Evolutionary conservation across 1,284 basidiomycete species (phyloP).

Genomic region (Austropuccinia psidii): DNA sequence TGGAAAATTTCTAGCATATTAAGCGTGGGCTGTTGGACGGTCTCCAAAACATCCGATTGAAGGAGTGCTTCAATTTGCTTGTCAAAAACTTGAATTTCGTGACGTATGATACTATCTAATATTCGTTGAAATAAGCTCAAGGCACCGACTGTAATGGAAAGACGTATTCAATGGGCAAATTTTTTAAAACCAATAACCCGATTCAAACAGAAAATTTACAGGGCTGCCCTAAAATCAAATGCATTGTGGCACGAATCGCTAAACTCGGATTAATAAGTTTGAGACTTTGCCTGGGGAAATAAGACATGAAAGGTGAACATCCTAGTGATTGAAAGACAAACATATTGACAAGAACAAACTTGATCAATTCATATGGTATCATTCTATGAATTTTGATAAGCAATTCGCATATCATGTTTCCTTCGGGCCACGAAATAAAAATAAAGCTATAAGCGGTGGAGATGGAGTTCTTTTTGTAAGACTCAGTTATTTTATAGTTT

Average conservation of each 20-base stretch:
- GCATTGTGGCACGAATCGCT: slow-evolving; percentile 20
- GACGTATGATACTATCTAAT: slow-evolving; percentile 13
- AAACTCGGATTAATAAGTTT: slow-evolving; percentile 32
- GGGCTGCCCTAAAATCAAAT: slow-evolving; percentile 32
- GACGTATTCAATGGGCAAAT: not conserved
- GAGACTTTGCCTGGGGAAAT: slow-evolving; percentile 19
- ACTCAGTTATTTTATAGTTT: not conserved
- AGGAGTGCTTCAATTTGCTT: slow-evolving; percentile 13
- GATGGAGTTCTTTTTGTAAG: not conserved
- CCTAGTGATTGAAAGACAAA: not conserved
- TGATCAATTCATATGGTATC: slow-evolving; percentile 35
- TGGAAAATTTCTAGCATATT: not conserved
- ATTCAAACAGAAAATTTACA: slow-evolving; percentile 16
- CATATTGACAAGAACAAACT: not conserved
- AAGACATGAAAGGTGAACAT: not conserved
- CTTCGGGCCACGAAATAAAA: slow-evolving; percentile 24
- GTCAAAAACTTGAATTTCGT: slow-evolving; percentile 19
- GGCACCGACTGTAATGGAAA: slow-evolving; percentile 1
- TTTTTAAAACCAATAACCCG: not conserved
- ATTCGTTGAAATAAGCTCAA: slow-evolving; percentile 34
- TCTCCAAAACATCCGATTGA: not conserved
- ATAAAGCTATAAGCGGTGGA: slow-evolving; percentile 7
- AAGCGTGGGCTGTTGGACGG: not conserved
- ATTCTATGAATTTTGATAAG: slow-evolving; percentile 23
- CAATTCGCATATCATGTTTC: slow-evolving; percentile 18